phyloP scores from a whole-genome alignment of 768 basidiomycete species.

The Lentinula aciculospora region DNA sequence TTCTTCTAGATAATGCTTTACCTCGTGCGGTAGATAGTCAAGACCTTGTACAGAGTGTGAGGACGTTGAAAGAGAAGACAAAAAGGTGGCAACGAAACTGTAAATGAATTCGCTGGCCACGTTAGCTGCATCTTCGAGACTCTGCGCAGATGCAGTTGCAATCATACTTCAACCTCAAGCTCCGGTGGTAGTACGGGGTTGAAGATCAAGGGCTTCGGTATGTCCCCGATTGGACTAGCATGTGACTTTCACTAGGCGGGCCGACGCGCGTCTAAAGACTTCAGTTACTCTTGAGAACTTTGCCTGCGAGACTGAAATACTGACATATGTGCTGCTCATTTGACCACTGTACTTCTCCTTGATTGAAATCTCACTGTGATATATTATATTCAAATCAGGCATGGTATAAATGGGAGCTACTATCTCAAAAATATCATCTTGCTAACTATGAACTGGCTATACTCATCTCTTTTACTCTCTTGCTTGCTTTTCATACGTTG shows the following conservation, averaged over 20 bases:
- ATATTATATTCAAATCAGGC: neutral
- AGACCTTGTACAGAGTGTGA: constrained; percentile 27
- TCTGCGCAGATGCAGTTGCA: constrained; percentile 15
- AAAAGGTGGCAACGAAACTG: constrained; percentile 23
- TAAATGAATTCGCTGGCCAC: constrained; percentile 53
- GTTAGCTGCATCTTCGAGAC: constrained; percentile 47
- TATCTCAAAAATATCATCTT: neutral
- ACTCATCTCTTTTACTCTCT: neutral
- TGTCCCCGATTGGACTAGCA: too few relatives aligned
- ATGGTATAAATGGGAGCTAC: neutral
- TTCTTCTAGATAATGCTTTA: constrained; percentile 46
- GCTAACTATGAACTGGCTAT: neutral
- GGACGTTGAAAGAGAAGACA: neutral
- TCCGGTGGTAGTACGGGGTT: neutral
- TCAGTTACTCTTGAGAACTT: neutral
- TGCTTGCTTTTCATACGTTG: neutral
- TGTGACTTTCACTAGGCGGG: too few relatives aligned
- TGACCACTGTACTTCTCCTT: too few relatives aligned
- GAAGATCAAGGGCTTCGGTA: too few relatives aligned
- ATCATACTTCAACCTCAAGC: neutral
- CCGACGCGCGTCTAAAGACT: too few relatives aligned
- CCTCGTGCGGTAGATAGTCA: constrained; percentile 50
- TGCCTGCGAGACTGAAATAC: neutral
- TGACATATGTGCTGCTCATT: too few relatives aligned
- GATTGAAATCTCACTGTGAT: neutral